Base-by-base conservation (phyloP, 306 rosid genomes). In the Glycyrrhiza uralensis region DNA sequence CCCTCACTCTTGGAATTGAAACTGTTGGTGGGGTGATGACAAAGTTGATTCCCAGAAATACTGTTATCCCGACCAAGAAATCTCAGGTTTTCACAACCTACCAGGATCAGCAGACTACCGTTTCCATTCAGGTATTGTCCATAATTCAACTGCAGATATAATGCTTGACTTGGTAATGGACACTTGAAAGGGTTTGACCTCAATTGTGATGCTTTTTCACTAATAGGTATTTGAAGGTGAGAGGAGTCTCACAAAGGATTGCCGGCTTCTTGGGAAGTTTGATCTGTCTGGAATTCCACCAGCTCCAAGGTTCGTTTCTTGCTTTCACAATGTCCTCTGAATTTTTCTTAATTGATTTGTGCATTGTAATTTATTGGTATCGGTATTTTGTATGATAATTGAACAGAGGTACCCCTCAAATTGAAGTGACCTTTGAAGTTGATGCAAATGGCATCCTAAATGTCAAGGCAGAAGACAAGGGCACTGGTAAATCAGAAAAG, bases 11-110 rank as follows among this genome's bases (percentile, higher is more conserved):
- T 44, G 98, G 98, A 81, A 93, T 93, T 63, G 98, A 93, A 80
- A 93, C 98, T 64, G 98, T 93, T 75, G 98, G 98, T 15, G 98
- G 98, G 47, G 98, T 93, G 50, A 93, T 93, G 98, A 93, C 98
- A 75, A 93, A 93, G 77, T 87, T 93, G 93, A 93, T 93, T 67
- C 98, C 98, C 10, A 90, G 98, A 80, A 93, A 93, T 77, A 88
- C 96, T 7, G 98, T 93, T 35, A 93, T 93, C 65, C 98, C 98
- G 29, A 93, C 98, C 77, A 93, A 93, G 93, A 93, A 93, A 77
- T 93, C 98, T 63, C 98, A 93, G 79, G 98, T 93, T 59, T 93
- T 93, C 71, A 93, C 98, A 39, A 93, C 98, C 65, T 93, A 93
- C 84, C 98, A 93, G 87, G 98, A 93, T 71, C 98, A 93, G 85